These are phyloP conservation scores for Arctostaphylos glauca DNA, from an alignment of 148 eudicot genomes.

Conservation along the genomic window DNA sequence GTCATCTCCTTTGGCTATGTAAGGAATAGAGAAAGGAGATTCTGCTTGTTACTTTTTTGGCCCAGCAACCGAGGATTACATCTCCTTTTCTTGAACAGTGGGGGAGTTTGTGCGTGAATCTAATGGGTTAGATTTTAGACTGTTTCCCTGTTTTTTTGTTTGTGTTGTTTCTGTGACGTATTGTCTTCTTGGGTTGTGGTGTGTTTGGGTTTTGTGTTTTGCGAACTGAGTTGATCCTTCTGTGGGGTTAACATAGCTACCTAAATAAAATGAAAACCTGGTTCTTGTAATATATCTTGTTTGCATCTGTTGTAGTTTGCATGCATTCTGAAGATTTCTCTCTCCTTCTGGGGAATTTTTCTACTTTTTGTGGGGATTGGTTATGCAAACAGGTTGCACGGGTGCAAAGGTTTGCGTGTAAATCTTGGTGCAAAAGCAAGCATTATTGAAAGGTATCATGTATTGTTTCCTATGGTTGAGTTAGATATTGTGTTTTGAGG, in stretches of 20 bases:
- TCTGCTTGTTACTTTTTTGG: conserved; percentile 1
- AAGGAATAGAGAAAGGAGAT: background rate
- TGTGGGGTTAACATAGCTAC: background rate
- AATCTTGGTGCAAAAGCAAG: too few species aligned
- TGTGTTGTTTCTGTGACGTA: background rate
- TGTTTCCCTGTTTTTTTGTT: too few species aligned
- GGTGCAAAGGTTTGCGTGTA: background rate
- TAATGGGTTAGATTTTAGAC: conserved; percentile 29
- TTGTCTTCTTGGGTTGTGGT: background rate
- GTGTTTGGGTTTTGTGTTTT: background rate
- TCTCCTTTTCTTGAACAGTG: conserved; percentile 30
- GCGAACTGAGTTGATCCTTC: background rate
- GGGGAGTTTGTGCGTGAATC: conserved; percentile 75
- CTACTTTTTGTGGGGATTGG: background rate
- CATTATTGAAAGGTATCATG: too few species aligned
- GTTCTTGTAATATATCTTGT: background rate
- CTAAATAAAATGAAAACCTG: background rate
- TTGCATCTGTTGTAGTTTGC: background rate
- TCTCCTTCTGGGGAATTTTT: background rate
- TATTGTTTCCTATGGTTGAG: background rate
- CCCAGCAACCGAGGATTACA: conserved; percentile 24
- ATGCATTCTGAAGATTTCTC: background rate
- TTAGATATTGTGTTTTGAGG: background rate
- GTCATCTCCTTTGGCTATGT: background rate
- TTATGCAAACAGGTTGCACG: background rate